Conservation (phyloP, 352 stramenopile genomes). For the Phytophthora litchii region DNA sequence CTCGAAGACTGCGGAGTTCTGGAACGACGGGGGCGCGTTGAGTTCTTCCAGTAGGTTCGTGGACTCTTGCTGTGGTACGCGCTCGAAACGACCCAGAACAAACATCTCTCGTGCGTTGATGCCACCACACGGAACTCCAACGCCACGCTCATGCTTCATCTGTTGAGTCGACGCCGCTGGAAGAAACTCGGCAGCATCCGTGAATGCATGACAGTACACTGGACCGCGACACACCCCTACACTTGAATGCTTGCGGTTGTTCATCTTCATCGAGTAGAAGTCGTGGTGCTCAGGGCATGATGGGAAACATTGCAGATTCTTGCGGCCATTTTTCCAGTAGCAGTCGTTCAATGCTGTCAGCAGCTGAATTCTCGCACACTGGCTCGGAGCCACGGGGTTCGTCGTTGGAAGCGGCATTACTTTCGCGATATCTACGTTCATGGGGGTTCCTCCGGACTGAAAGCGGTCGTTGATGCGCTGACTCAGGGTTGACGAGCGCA, state of each 20-base stretch:
- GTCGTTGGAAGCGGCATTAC: slow-evolving; percentile 7
- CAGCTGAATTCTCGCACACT: slow-evolving; percentile 46
- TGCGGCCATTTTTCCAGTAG: slow-evolving; percentile 92
- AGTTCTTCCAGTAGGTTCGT: slow-evolving; percentile 56
- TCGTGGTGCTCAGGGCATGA: slow-evolving; percentile 86
- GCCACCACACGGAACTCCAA: slow-evolving; percentile 45
- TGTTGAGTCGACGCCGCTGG: slow-evolving; percentile 43
- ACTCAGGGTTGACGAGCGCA: slow-evolving; percentile 26
- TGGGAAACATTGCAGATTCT: slow-evolving; percentile 91
- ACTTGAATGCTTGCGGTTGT: slow-evolving; percentile 87
- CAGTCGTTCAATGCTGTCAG: slow-evolving; percentile 68
- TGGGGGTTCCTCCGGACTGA: not conserved
- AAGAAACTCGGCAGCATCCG: slow-evolving; percentile 31
- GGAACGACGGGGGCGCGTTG: slow-evolving; percentile 49
- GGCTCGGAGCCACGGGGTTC: slow-evolving; percentile 6
- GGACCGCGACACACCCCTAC: slow-evolving; percentile 82
- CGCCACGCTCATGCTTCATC: slow-evolving; percentile 62
- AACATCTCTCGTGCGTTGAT: slow-evolving; percentile 62
- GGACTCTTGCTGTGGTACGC: slow-evolving; percentile 67
- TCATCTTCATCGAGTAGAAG: slow-evolving; percentile 92
- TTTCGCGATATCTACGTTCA: slow-evolving; percentile 15
- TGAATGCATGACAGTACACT: slow-evolving; percentile 79
- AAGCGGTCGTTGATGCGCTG: slow-evolving; percentile 2
- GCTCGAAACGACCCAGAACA: slow-evolving; percentile 82
- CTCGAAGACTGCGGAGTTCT: slow-evolving; percentile 58